Conservation (phyloP, 495 filamentous ascomycete species). For the Podospora comata region DNA sequence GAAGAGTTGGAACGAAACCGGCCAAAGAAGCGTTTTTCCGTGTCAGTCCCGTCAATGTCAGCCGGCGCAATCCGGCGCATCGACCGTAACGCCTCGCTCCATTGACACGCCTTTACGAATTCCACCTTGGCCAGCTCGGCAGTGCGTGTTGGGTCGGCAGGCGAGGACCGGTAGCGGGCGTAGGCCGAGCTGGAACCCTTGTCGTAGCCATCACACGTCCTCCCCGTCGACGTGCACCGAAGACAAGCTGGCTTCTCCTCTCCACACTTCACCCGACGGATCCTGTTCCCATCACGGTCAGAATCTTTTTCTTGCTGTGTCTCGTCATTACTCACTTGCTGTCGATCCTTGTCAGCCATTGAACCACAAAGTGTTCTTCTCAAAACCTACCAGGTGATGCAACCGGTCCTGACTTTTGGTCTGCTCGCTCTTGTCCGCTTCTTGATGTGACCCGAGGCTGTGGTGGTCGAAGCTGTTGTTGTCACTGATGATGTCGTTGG, state of each 20-base stretch:
- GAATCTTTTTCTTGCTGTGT: not conserved
- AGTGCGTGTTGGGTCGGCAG: slow-evolving; percentile 12
- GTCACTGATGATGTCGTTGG: not conserved
- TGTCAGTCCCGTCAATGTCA: slow-evolving; percentile 37
- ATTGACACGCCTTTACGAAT: slow-evolving; percentile 33
- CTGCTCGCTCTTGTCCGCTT: slow-evolving; percentile 36
- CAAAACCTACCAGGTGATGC: slow-evolving; percentile 32
- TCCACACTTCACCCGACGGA: slow-evolving; percentile 41
- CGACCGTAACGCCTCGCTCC: slow-evolving; percentile 32
- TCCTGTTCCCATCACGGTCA: slow-evolving; percentile 13
- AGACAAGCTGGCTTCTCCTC: slow-evolving; percentile 41
- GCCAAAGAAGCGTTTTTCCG: slow-evolving; percentile 36
- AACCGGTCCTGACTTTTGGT: slow-evolving; percentile 35
- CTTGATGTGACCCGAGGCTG: slow-evolving; percentile 15
- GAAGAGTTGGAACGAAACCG: slow-evolving; percentile 24
- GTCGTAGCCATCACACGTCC: slow-evolving; percentile 45
- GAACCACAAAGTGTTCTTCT: not conserved
- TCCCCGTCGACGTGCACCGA: slow-evolving; percentile 42
- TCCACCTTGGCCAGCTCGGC: slow-evolving; percentile 31
- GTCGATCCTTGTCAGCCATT: slow-evolving; percentile 2
- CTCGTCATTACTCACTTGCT: slow-evolving; percentile 25
- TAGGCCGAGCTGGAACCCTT: slow-evolving; percentile 17
- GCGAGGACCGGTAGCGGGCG: slow-evolving; percentile 17
- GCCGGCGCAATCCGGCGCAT: slow-evolving; percentile 36
- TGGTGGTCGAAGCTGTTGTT: slow-evolving; percentile 1